A percentile compares a stretch with the other conserved stretches of the same genome.
Evolutionary conservation across 2,329 filamentous ascomycete genomes (phyloP).

Genomic region (Hypoxylon rubiginosum): DNA sequence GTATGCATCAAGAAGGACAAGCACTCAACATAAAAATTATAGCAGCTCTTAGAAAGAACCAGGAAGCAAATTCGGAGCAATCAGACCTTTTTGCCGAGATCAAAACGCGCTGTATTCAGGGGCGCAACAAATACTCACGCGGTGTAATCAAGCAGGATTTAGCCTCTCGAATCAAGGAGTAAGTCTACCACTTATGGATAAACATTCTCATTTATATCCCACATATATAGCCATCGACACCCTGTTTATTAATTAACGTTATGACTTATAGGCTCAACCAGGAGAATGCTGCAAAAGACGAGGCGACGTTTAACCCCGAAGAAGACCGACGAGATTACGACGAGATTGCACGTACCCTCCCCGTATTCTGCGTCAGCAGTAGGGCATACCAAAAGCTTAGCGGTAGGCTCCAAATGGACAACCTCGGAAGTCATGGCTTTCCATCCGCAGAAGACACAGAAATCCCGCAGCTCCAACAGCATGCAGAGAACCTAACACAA

Average conservation of each 20-base stretch:
- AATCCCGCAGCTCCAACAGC: constrained; percentile 69
- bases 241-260: constrained; percentile 20
- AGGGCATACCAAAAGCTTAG: constrained; percentile 73
- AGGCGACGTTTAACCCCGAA: constrained; percentile 67
- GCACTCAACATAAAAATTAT: constrained; percentile 53
- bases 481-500: constrained; percentile 71
- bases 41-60: constrained; percentile 53
- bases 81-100: constrained; percentile 49
- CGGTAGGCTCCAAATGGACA: constrained; percentile 67
- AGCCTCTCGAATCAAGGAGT: constrained; percentile 69
- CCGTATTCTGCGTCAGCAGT: constrained; percentile 75
- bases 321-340: constrained; percentile 70
- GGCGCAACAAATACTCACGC: constrained; percentile 69
- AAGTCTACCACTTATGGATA: constrained; percentile 29
- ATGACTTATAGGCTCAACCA: constrained; percentile 62
- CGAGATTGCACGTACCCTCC: constrained; percentile 65
- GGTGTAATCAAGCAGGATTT: constrained; percentile 70
- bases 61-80: constrained; percentile 46
- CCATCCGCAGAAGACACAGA: constrained; percentile 66
- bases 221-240: background rate
- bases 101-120: constrained; percentile 62
- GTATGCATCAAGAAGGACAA: constrained; percentile 49
- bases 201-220: background rate
- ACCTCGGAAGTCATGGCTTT: constrained; percentile 64
- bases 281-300: constrained; percentile 64